Evolutionary conservation across 2,329 filamentous ascomycete species (phyloP), one percentile per base, ranked within the genome.

Genomic region (Herpotrichia juniperi): DNA sequence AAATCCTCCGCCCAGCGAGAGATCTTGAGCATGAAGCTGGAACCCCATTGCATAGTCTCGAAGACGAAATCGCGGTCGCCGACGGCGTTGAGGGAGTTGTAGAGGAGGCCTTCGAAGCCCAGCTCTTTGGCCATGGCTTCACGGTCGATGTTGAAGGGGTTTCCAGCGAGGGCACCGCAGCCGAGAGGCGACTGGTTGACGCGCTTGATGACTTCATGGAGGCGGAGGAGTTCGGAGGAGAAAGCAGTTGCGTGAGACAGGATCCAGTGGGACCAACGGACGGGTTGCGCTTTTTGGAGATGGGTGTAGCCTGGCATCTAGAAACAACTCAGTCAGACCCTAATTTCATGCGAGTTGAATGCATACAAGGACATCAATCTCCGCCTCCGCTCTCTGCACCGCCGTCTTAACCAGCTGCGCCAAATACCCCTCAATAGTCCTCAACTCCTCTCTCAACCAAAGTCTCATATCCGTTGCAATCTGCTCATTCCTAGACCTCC

Each of bases 381-480:
- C 89, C 30, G 79, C 75, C 79, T 91, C 88, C 1, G 91, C 89
- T 24, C 90, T 83, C 42, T 79, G 77, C 30, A 86, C 82, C 12
- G 87, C 84, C 42, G 92, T 88, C 64, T 84, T 79, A 34, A 96
- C 78, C 61, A 96, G 83, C 48, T 84, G 82, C 37, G 85, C 79
- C 4, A 96, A 80, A 63, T 87, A 85, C 30, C 63, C 72, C 63
- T 96, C 90, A 46, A 96, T 84, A 58, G 80, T 79, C 50, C 81
- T 82, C 51, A 96, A 78, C 76, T 89, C 83, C 58, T 93, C 87
- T 37, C 91, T 83, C 57, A 96, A 77, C 91, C 91, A 97, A 72
- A 96, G 79, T 55, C 91, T 87, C 89, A 96, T 93, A 67, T 96
- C 91, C 19, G 88, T 93, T 42, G 87, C 91, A 50, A 96, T 86